Evolutionary conservation across 2,329 filamentous ascomycete genomes (phyloP).

Genomic region (Aspergillus nomiae): DNA sequence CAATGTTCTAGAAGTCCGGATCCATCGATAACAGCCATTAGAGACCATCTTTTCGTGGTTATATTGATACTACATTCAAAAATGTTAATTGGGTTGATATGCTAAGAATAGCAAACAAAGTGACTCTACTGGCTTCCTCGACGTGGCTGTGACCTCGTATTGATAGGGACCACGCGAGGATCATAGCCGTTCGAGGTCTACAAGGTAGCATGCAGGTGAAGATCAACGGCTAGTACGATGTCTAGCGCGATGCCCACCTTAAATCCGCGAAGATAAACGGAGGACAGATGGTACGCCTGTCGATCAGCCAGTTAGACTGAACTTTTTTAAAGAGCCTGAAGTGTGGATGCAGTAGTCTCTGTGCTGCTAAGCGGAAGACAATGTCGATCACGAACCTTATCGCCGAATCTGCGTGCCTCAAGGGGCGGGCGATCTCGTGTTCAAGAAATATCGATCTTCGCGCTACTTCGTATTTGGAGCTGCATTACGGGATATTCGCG

Average conservation of each 20-base stretch:
- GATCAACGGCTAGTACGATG: not conserved
- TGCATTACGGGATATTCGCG: not conserved
- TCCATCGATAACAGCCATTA: too few species aligned
- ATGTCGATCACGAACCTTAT: not conserved
- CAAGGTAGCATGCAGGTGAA: not conserved
- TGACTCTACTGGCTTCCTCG: not conserved
- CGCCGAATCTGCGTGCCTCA: not conserved
- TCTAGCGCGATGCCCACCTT: not conserved
- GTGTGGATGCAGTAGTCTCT: too few species aligned
- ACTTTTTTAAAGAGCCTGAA: not conserved
- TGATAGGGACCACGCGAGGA: not conserved
- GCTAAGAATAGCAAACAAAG: not conserved
- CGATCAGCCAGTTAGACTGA: not conserved
- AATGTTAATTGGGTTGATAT: not conserved
- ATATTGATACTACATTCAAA: too few species aligned
- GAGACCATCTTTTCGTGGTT: too few species aligned
- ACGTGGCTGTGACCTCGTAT: not conserved
- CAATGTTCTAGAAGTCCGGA: too few species aligned
- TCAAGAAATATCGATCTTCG: not conserved
- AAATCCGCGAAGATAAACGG: not conserved
- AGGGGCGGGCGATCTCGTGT: not conserved
- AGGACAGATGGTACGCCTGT: not conserved
- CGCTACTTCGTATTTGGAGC: not conserved
- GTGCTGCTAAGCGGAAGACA: not conserved
- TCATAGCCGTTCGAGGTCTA: not conserved